Evolutionary conservation across 202 grass and related monocot species (phyloP), one percentile per base, ranked within the genome.

Genomic region (Dendrocalamus latiflorus): DNA sequence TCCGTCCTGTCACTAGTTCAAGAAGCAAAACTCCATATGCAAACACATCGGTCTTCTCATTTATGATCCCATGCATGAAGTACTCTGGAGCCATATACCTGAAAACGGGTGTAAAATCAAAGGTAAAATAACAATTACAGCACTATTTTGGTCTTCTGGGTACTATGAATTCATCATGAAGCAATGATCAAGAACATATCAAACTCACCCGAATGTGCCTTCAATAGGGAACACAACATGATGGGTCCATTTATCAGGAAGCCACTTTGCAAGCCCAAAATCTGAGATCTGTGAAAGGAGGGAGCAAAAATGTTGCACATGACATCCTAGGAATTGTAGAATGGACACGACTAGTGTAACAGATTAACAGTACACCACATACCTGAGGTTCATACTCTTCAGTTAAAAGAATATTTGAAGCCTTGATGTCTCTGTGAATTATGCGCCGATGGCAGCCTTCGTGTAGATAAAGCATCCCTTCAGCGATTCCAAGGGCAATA

Each of bases 361-460:
- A 2, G 6, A 34, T 8, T 45, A 64, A 63, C 21, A 60, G 36
- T 36, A 44, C 1, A 83, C 51, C 37, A 30, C n/a, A 24, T 78
- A 99, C 96, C 91, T 94, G 96, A 76, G 96, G 93, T 89, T 92
- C 83, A 82, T 90, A 99, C 15, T 94, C 91, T 84, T 96, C 88
- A 72, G 96, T 96, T 78, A 99, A 81, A 70, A 99, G 96, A 61
- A 99, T 92, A 88, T 99, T 99, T 58, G 96, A 99, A 54, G 96
- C 93, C 86, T 99, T 99, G 75, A 99, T 94, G 80, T 99, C 96
- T 92, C 96, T 89, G 85, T 99, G 96, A 73, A 99, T 99, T 80
- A 99, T 99, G 62, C 86, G 96, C 10, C 96, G 84, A 76, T 99
- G 96, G 81, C 97, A 99, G 12, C 93, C 91, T 70, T 99, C 91